These are phyloP conservation scores for Diphasiastrum complanatum DNA, from an alignment of 83 land plant genomes.

Conservation along the genomic window DNA sequence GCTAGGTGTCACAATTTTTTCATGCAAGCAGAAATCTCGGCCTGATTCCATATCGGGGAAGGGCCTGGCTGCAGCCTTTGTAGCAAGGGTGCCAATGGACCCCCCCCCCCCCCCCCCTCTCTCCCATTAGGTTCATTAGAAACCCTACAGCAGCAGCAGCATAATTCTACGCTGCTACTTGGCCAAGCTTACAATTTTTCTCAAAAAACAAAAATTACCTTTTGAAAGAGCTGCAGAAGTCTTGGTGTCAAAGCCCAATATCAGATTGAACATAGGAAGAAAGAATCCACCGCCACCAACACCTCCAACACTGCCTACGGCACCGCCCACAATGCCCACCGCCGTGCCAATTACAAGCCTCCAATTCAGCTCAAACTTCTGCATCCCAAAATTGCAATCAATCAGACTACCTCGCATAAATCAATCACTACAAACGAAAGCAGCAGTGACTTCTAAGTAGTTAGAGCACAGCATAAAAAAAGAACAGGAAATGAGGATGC, in stretches of 20 bases:
- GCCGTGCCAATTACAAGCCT: slow-evolving; percentile 38
- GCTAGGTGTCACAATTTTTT: too few relatives aligned
- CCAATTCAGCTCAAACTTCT: slow-evolving; percentile 25
- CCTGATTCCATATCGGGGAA: slow-evolving; percentile 1
- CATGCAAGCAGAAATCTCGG: too few relatives aligned
- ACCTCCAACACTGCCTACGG: slow-evolving; percentile 61
- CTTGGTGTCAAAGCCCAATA: slow-evolving; percentile 62
- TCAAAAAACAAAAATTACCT: too few relatives aligned
- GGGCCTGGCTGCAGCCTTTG: neutral
- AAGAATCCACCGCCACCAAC: slow-evolving; percentile 72
- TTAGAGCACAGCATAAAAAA: too few relatives aligned
- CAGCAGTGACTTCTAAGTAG: too few relatives aligned
- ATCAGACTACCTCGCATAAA: too few relatives aligned
- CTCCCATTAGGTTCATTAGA: too few relatives aligned
- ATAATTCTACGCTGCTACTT: slow-evolving; percentile 25
- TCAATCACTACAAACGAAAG: too few relatives aligned
- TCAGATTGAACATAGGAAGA: slow-evolving; percentile 58
- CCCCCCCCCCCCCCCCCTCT: slow-evolving; percentile 22
- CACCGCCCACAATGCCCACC: slow-evolving; percentile 55
- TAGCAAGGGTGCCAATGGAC: neutral
- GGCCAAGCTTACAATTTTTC: too few relatives aligned
- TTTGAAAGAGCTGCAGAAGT: slow-evolving; percentile 63
- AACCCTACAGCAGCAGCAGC: slow-evolving; percentile 33
- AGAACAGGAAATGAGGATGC: too few relatives aligned
- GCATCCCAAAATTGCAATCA: too few relatives aligned